phyloP scores from a whole-genome alignment of 805 yeast genomes.

The Suhomyces canberraensis region DNA sequence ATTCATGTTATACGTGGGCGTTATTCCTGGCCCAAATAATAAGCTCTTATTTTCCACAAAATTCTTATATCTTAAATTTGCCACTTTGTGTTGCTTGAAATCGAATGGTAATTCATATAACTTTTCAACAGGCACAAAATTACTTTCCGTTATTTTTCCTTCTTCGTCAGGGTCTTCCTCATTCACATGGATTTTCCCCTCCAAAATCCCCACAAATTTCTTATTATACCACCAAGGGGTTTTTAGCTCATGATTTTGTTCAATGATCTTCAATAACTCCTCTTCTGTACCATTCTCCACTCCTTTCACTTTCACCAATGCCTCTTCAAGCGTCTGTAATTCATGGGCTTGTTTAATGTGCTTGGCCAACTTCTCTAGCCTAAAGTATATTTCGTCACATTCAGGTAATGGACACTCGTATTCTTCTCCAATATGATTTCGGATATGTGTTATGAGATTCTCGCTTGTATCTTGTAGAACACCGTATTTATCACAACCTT shows the following conservation, averaged over 20 bases:
- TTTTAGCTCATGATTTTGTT: slow-evolving; percentile 32
- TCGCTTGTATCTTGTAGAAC: slow-evolving; percentile 51
- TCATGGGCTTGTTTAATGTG: slow-evolving; percentile 64
- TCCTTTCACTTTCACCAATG: slow-evolving; percentile 8
- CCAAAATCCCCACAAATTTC: slow-evolving; percentile 24
- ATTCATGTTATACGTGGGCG: slow-evolving; percentile 3
- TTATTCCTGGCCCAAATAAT: slow-evolving; percentile 2
- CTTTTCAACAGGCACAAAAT: slow-evolving; percentile 12
- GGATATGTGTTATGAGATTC: slow-evolving; percentile 59
- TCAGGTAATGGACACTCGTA: slow-evolving; percentile 61
- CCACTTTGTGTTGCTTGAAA: slow-evolving; percentile 32
- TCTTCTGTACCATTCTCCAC: slow-evolving; percentile 20
- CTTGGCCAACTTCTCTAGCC: slow-evolving; percentile 55
- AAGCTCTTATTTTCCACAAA: slow-evolving; percentile 2
- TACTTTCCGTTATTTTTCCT: neutral
- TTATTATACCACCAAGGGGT: slow-evolving; percentile 43
- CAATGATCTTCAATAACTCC: slow-evolving; percentile 22
- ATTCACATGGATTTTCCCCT: slow-evolving; percentile 7
- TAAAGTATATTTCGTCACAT: slow-evolving; percentile 51
- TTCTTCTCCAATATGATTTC: slow-evolving; percentile 67
- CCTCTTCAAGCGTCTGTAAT: slow-evolving; percentile 38
- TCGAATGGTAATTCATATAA: slow-evolving; percentile 28
- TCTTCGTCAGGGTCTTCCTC: neutral
- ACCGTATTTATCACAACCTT: slow-evolving; percentile 51
- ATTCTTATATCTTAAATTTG: slow-evolving; percentile 28